A percentile compares a stretch with the other conserved stretches of the same genome.
Conservation (phyloP, 441 rosid genomes). For the Manihot esculenta region DNA sequence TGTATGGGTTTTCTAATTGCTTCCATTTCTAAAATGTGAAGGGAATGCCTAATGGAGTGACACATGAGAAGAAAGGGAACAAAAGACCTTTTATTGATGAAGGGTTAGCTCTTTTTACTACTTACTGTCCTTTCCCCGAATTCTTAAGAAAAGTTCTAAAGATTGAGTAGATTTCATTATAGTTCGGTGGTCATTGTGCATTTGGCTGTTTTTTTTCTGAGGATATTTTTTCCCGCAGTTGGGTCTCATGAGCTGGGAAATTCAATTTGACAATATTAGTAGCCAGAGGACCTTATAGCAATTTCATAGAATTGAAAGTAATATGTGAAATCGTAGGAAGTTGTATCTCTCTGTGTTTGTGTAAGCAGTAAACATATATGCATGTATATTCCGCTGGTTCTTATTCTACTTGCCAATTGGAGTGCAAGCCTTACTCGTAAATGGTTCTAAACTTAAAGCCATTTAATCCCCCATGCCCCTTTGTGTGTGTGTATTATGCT, state of each 20-base stretch:
- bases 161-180: too few relatives aligned
- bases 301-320: not conserved
- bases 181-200: too few relatives aligned
- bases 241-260: not conserved
- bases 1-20: constrained; percentile 19
- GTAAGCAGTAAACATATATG: too few relatives aligned
- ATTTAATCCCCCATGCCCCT: too few relatives aligned
- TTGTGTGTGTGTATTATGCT: not conserved
- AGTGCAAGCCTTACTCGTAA: too few relatives aligned
- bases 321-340: too few relatives aligned
- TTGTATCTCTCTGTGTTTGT: too few relatives aligned
- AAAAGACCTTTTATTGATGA: constrained; percentile 70
- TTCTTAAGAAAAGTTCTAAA: not conserved
- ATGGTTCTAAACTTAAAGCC: too few relatives aligned
- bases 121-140: not conserved
- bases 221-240: not conserved
- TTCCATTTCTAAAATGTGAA: constrained; percentile 34
- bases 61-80: constrained; percentile 83
- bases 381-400: too few relatives aligned
- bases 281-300: too few relatives aligned
- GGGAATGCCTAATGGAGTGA: constrained; percentile 86
- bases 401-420: too few relatives aligned
- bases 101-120: constrained; percentile 44
- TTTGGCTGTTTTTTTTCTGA: not conserved
- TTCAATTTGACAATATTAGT: too few relatives aligned